Conservation (phyloP, 345 rosid genomes). For the Kernera saxatilis region DNA sequence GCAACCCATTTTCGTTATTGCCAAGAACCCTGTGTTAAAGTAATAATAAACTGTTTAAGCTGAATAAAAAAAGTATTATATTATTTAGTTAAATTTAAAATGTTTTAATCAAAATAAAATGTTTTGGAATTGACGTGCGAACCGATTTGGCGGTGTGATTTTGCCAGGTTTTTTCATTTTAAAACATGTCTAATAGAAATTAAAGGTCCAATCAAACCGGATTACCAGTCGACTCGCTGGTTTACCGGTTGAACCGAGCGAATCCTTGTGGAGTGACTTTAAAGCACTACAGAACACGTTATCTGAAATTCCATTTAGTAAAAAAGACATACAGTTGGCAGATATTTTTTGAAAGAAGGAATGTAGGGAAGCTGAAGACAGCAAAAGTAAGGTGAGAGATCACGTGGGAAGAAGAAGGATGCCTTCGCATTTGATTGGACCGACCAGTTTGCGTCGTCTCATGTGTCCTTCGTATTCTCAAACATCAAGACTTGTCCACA, state of each 20-base stretch:
- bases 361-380: constrained; percentile 11
- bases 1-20: background rate
- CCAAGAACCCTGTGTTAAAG: too few relatives aligned
- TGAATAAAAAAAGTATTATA: too few relatives aligned
- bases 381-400: constrained; percentile 9
- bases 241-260: background rate
- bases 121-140: too few relatives aligned
- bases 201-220: background rate
- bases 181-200: too few relatives aligned
- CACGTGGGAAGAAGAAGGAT: constrained; percentile 12
- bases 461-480: constrained; percentile 11
- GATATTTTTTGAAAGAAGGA: background rate
- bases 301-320: background rate
- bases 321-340: constrained; percentile 1
- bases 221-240: background rate
- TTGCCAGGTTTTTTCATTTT: too few relatives aligned
- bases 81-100: too few relatives aligned
- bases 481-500: constrained; percentile 25
- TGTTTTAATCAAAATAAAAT: too few relatives aligned
- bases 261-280: background rate
- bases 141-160: too few relatives aligned
- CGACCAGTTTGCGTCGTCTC: constrained; percentile 14
- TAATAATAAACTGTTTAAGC: too few relatives aligned
- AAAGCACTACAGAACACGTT: background rate
- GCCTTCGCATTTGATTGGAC: constrained; percentile 16